Conservation (phyloP, 2,329 filamentous ascomycete genomes). For the Ceratocystiopsis sp. region DNA sequence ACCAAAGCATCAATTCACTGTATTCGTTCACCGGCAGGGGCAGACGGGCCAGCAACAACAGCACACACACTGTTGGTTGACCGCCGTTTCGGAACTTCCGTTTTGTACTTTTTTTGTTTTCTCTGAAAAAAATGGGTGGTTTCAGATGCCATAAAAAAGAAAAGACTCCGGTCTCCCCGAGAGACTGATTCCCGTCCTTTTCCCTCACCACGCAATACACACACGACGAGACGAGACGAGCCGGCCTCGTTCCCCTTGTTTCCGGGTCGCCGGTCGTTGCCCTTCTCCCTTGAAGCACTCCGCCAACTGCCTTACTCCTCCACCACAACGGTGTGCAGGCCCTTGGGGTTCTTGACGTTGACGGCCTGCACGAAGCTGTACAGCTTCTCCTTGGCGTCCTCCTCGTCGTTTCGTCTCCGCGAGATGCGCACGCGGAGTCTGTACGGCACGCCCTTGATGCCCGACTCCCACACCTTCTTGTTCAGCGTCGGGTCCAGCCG, state of each 20-base stretch:
- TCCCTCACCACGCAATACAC: constrained; percentile 4
- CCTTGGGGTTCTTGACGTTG: constrained; percentile 98
- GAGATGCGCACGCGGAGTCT: constrained; percentile 96
- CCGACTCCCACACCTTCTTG: constrained; percentile 99
- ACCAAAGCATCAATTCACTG: too few species aligned
- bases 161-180: background rate
- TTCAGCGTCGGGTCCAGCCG: constrained; percentile 97
- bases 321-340: constrained; percentile 81
- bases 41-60: too few species aligned
- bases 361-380: constrained; percentile 99
- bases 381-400: constrained; percentile 98
- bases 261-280: too few species aligned
- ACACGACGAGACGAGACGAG: too few species aligned
- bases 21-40: too few species aligned
- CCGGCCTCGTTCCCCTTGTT: too few species aligned
- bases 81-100: too few species aligned
- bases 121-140: too few species aligned
- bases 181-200: background rate
- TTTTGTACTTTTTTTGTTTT: too few species aligned
- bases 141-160: background rate
- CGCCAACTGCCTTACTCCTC: constrained; percentile 41
- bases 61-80: too few species aligned
- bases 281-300: too few species aligned
- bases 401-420: constrained; percentile 99
- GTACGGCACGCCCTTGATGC: constrained; percentile 97